phyloP scores from a whole-genome alignment of 2,329 filamentous ascomycete species.

The Colletotrichum sp. region DNA sequence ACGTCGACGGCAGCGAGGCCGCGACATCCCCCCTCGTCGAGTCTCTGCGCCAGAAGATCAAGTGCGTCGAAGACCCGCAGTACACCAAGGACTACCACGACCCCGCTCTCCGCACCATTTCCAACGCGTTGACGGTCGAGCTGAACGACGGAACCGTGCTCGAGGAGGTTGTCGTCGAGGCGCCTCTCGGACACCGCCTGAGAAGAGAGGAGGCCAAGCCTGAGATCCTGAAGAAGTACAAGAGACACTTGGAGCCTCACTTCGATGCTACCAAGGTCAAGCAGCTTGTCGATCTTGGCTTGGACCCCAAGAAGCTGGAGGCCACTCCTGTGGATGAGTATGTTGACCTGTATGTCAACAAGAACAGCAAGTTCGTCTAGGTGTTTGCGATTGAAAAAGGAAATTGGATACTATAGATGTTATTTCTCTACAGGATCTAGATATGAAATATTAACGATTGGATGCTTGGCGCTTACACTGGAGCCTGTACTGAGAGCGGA shows the following conservation, averaged over 20 bases:
- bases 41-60: conserved; percentile 89
- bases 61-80: conserved; percentile 93
- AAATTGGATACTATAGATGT: conserved; percentile 9
- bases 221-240: conserved; percentile 93
- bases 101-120: conserved; percentile 91
- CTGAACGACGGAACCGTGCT: conserved; percentile 93
- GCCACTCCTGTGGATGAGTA: conserved; percentile 88
- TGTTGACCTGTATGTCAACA: conserved; percentile 78
- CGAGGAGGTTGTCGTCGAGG: conserved; percentile 90
- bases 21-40: conserved; percentile 90
- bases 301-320: conserved; percentile 78
- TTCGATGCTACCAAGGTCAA: conserved; percentile 79
- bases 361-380: conserved; percentile 66
- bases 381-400: not conserved
- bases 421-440: not conserved
- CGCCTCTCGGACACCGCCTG: conserved; percentile 89
- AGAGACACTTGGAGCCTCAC: conserved; percentile 87
- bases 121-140: conserved; percentile 93
- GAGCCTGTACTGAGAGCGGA: not conserved
- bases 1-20: conserved; percentile 90
- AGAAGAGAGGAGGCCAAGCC: conserved; percentile 97
- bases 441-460: not conserved
- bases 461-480: not conserved
- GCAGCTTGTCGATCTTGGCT: conserved; percentile 80
- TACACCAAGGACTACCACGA: conserved; percentile 97